These are phyloP conservation scores for Flaveria trinervia DNA, from an alignment of 129 eudicot species.

Conservation along the genomic window DNA sequence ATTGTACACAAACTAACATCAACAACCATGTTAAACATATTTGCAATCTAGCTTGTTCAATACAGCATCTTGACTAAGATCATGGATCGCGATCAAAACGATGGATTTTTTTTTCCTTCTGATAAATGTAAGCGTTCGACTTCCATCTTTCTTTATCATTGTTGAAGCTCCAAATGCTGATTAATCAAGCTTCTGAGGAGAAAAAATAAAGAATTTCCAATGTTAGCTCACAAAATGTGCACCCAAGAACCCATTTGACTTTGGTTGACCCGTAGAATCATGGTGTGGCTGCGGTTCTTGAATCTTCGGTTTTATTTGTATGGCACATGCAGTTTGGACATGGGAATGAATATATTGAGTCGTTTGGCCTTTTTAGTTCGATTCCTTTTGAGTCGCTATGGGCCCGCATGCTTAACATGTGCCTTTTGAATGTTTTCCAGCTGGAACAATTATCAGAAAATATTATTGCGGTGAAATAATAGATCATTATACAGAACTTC, in stretches of 20 bases:
- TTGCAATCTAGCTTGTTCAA: conserved; percentile 48
- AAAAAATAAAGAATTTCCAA: conserved; percentile 79
- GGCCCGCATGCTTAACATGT: conserved; percentile 82
- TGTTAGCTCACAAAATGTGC: conserved; percentile 54
- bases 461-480: background rate
- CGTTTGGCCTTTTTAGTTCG: conserved; percentile 77
- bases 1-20: conserved; percentile 35
- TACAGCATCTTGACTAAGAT: conserved; percentile 42
- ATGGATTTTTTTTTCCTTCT: background rate
- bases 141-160: conserved; percentile 30
- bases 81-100: background rate
- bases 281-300: conserved; percentile 53
- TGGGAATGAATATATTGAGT: conserved; percentile 86
- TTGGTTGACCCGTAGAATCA: conserved; percentile 30
- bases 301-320: conserved; percentile 72
- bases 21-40: conserved; percentile 36
- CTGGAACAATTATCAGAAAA: conserved; percentile 36
- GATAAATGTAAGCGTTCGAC: conserved; percentile 29
- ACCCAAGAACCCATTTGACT: conserved; percentile 28
- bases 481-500: background rate
- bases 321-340: conserved; percentile 99
- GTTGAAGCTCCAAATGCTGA: conserved; percentile 36
- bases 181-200: conserved; percentile 33
- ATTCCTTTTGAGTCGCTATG: conserved; percentile 91
- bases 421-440: conserved; percentile 94